Evolutionary conservation across 2,329 filamentous ascomycete species (phyloP).

Genomic region (Microcyclosporella mali): DNA sequence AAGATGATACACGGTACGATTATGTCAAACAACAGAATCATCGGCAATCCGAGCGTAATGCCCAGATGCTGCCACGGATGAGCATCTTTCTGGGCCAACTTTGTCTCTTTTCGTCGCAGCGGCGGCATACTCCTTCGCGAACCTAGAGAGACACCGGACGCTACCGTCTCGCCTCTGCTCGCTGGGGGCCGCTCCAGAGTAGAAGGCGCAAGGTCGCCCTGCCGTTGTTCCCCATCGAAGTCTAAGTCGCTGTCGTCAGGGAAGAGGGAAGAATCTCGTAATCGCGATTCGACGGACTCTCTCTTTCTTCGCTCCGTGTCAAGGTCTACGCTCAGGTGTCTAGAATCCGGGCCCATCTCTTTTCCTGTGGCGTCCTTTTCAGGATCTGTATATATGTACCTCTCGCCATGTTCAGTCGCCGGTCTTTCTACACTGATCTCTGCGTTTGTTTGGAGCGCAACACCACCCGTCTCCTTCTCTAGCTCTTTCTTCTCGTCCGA

Average conservation of each 20-base stretch:
- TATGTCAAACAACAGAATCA: conserved; percentile 29
- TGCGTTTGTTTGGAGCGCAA: not conserved
- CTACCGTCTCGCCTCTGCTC: conserved; percentile 12
- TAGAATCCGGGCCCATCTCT: conserved; percentile 12
- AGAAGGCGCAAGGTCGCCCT: conserved; percentile 2
- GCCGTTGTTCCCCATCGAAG: conserved; percentile 12
- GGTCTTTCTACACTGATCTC: conserved; percentile 4
- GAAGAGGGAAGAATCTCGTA: conserved; percentile 14
- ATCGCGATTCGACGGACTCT: conserved; percentile 16
- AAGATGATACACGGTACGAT: conserved; percentile 30
- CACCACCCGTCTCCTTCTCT: not conserved
- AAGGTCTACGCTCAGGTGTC: conserved; percentile 11
- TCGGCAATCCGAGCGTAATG: conserved; percentile 28
- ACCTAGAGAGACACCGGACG: conserved; percentile 11
- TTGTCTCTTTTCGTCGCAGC: conserved; percentile 20
- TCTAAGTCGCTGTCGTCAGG: conserved; percentile 6
- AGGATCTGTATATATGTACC: conserved; percentile 4
- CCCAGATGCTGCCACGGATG: conserved; percentile 26
- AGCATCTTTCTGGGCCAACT: conserved; percentile 24
- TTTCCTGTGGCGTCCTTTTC: conserved; percentile 16
- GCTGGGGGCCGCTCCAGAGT: conserved; percentile 9
- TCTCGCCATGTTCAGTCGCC: conserved; percentile 3
- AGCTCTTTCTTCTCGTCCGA: conserved; percentile 10
- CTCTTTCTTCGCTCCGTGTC: conserved; percentile 12
- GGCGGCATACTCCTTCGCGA: conserved; percentile 19